Evolutionary conservation across 2,329 filamentous ascomycete genomes (phyloP).

Genomic region (Stachybotrys chartarum): DNA sequence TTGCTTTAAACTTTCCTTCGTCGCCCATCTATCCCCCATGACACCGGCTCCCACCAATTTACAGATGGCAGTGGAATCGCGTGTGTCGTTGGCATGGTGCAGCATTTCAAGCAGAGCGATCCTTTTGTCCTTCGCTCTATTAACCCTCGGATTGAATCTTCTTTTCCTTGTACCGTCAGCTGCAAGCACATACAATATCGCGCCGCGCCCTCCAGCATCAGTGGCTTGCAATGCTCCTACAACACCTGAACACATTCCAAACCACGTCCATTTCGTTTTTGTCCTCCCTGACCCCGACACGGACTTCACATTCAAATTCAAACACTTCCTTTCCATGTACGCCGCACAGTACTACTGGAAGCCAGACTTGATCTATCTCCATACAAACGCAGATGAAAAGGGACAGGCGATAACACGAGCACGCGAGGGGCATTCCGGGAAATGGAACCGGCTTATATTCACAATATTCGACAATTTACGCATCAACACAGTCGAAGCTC

Average conservation of each 20-base stretch:
- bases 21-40: too few species aligned
- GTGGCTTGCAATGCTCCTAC: background rate
- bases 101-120: background rate
- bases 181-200: background rate
- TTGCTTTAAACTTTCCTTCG: too few species aligned
- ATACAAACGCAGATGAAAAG: conserved; percentile 14
- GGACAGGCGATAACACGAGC: conserved; percentile 4
- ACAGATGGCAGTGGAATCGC: background rate
- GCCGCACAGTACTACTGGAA: conserved; percentile 10
- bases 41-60: background rate
- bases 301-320: conserved; percentile 14
- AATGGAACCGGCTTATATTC: conserved; percentile 17
- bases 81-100: background rate
- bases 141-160: background rate
- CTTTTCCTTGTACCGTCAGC: background rate
- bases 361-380: conserved; percentile 15
- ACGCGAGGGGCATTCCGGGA: conserved; percentile 5
- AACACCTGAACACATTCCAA: conserved; percentile 12
- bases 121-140: background rate
- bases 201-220: background rate
- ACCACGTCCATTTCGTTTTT: conserved; percentile 16
- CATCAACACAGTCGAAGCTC: conserved; percentile 1
- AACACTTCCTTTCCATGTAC: conserved; percentile 16
- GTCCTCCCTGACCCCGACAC: conserved; percentile 8
- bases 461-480: conserved; percentile 1